Percentiles rank a stretch among this genome's conserved stretches.
Conservation (phyloP, 73 alveolate genomes). For the Paramecium bursaria region DNA sequence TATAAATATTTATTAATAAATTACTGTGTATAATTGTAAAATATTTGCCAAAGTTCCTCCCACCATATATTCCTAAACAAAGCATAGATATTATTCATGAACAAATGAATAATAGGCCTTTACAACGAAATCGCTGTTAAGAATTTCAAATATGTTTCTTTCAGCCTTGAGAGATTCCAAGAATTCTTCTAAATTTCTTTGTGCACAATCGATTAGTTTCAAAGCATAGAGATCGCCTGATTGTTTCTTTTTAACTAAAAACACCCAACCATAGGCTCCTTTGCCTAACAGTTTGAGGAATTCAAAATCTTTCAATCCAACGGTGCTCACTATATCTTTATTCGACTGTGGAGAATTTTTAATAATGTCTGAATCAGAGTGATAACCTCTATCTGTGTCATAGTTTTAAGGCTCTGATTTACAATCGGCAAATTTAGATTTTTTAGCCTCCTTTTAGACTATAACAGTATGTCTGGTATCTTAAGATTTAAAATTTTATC, state of each 20-base stretch:
- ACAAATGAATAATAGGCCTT: slow-evolving; percentile 64
- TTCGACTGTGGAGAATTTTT: neutral
- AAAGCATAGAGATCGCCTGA: slow-evolving; percentile 71
- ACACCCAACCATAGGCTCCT: slow-evolving; percentile 73
- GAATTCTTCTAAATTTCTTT: slow-evolving; percentile 34
- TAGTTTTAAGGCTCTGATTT: neutral
- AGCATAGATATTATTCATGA: slow-evolving; percentile 64
- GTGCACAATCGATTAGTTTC: slow-evolving; percentile 64
- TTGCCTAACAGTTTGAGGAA: slow-evolving; percentile 51
- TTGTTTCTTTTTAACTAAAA: slow-evolving; percentile 56
- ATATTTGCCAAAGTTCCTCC: slow-evolving; percentile 69
- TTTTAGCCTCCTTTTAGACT: no score
- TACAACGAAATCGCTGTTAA: slow-evolving; percentile 61
- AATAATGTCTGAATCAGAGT: slow-evolving; percentile 51
- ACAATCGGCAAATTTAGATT: neutral
- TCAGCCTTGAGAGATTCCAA: slow-evolving; percentile 63
- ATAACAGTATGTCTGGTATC: no score
- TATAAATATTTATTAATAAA: neutral
- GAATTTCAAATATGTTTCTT: slow-evolving; percentile 58
- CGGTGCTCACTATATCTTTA: neutral
- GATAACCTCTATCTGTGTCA: slow-evolving; percentile 2
- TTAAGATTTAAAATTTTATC: no score
- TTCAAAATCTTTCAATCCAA: slow-evolving; percentile 69
- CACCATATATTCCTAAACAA: slow-evolving; percentile 70
- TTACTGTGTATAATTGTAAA: slow-evolving; percentile 58